Evolutionary conservation across 2,329 filamentous ascomycete genomes (phyloP).

Genomic region (Apiospora sp.): DNA sequence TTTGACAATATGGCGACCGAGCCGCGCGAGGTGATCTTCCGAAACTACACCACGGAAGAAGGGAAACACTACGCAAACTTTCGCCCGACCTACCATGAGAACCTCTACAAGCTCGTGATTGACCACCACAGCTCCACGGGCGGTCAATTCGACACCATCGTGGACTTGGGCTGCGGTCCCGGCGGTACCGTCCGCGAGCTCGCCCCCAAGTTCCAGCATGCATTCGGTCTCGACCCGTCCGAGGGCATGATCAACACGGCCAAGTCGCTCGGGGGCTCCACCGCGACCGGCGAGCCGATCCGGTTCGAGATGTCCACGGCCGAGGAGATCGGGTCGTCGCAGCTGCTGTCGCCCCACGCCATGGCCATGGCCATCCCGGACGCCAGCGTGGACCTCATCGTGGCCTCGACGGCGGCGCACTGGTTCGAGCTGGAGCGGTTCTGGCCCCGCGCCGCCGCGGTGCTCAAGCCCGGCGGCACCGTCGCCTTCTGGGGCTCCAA

Average conservation of each 20-base stretch:
- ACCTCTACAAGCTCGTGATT: constrained; percentile 56
- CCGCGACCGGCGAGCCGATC: constrained; percentile 40
- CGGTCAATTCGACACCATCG: constrained; percentile 50
- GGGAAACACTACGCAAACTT: constrained; percentile 52
- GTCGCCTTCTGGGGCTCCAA: constrained; percentile 58
- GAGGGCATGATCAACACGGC: constrained; percentile 62
- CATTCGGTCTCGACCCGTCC: constrained; percentile 59
- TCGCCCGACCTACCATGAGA: constrained; percentile 52
- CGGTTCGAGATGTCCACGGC: constrained; percentile 52
- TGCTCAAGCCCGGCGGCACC: constrained; percentile 61
- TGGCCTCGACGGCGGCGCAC: constrained; percentile 59
- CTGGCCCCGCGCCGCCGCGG: constrained; percentile 54
- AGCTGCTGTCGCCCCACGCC: constrained; percentile 24
- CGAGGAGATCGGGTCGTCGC: constrained; percentile 46
- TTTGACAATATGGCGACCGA: background rate
- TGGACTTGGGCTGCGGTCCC: constrained; percentile 67
- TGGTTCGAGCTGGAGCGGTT: constrained; percentile 65
- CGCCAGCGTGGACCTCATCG: constrained; percentile 57
- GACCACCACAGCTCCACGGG: constrained; percentile 55
- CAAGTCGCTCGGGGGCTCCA: constrained; percentile 32
- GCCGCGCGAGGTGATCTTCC: constrained; percentile 52
- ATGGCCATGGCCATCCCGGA: constrained; percentile 37
- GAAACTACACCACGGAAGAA: constrained; percentile 51
- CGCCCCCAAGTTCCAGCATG: constrained; percentile 53
- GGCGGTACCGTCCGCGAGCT: constrained; percentile 57